Base-by-base conservation (phyloP, 2,329 filamentous ascomycete species). In the Emergomyces pasteurianus region DNA sequence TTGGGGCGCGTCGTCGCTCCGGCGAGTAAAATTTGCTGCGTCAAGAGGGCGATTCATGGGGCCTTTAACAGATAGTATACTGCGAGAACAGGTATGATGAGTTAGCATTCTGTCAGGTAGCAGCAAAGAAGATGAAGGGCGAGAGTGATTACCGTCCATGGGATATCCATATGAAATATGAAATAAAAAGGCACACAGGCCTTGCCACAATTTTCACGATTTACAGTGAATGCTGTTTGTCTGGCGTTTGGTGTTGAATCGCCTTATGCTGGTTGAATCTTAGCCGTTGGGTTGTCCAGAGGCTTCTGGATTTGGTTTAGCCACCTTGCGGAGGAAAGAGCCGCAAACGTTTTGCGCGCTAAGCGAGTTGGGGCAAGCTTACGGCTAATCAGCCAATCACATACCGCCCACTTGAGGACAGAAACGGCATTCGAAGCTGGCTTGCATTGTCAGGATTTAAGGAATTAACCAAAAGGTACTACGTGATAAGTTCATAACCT, bases 11-110 rank as follows among this genome's bases (percentile, higher is more conserved):
- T 66, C 66, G 61, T 68, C 64, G 60, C 66, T 64, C 69, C 65
- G 67, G 66, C 66, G 63, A 64, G 67, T 65, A 63, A 67, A 65
- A 62, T 67, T 61, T 64, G 67, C 63, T 67, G 58, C 52, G 60
- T 64, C 65, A 61, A 70, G 64, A 63, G 67, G 65, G 69, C 68
- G 67, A 70, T 64, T 71, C 71, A 73, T 73, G 65, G 61, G 67
- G 21, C 23, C 28, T 16, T 52, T 12, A 28, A 16, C 1, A 4
- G 12, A 23, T 34, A n/a, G n/a, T 26, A 40, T 46, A n/a, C 7
- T 38, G 57, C 10, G 3, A 50, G 31, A 21, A 31, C 4, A 42
- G 34, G 26, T 26, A 40, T 34, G 43, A 28, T 52, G 36, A 52
- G 16, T 26, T 34, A 47, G 57, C n/a, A 10, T 14, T 1, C 40